Percentiles rank a stretch among this genome's conserved stretches.
Conservation (phyloP, 2,329 filamentous ascomycete species). For the Exophiala spinifera region DNA sequence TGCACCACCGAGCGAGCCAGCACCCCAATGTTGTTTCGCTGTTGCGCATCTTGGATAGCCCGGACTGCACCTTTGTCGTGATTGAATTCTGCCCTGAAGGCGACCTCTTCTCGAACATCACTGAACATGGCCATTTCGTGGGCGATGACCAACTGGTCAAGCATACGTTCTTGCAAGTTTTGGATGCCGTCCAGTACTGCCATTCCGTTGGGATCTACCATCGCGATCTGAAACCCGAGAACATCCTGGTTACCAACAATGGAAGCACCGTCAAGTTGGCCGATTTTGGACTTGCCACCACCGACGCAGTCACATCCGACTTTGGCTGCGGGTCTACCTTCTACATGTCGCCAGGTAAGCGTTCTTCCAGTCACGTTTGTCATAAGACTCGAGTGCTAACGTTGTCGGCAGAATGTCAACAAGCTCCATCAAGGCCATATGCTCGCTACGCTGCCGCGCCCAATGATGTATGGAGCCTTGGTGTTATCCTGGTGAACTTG, state of each 20-base stretch:
- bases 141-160: slow-evolving; percentile 86
- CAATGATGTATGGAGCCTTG: slow-evolving; percentile 98
- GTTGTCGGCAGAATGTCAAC: slow-evolving; percentile 73
- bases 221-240: slow-evolving; percentile 96
- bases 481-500: slow-evolving; percentile 94
- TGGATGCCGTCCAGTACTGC: slow-evolving; percentile 95
- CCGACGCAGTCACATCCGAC: slow-evolving; percentile 78
- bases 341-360: slow-evolving; percentile 96
- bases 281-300: slow-evolving; percentile 93
- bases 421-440: slow-evolving; percentile 65
- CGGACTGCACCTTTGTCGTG: slow-evolving; percentile 92
- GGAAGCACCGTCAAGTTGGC: slow-evolving; percentile 91
- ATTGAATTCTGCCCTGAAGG: slow-evolving; percentile 97
- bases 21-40: slow-evolving; percentile 93
- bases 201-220: slow-evolving; percentile 93
- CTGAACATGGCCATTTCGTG: slow-evolving; percentile 87
- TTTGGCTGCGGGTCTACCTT: slow-evolving; percentile 98
- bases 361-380: no score
- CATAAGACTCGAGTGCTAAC: no score
- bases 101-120: slow-evolving; percentile 96
- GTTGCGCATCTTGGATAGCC: slow-evolving; percentile 86
- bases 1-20: slow-evolving; percentile 83
- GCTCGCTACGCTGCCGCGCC: slow-evolving; percentile 85
- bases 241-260: slow-evolving; percentile 85
- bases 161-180: slow-evolving; percentile 85